Percentiles rank a stretch among this genome's conserved stretches.
phyloP scores from a whole-genome alignment of 2,329 filamentous ascomycete genomes.

The Lasiodiplodia hormozganensis region DNA sequence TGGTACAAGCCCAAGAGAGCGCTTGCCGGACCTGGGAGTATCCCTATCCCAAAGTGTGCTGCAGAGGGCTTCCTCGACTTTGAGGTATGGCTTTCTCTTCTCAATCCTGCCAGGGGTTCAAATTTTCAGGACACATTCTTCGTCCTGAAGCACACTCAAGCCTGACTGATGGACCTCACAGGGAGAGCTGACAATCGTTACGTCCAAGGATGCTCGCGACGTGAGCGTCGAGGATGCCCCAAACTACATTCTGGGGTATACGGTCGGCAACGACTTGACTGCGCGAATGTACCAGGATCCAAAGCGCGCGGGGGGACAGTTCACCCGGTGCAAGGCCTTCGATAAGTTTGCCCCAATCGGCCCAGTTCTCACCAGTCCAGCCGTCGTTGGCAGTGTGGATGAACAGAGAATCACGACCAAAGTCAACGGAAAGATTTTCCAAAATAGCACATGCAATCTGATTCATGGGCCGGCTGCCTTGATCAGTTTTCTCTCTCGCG shows the following conservation, averaged over 20 bases:
- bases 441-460: slow-evolving; percentile 5
- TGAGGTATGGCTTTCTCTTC: background rate
- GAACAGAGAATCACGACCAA: slow-evolving; percentile 22
- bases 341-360: slow-evolving; percentile 28
- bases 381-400: slow-evolving; percentile 8
- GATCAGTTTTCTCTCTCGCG: slow-evolving; percentile 6
- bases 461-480: slow-evolving; percentile 23
- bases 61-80: slow-evolving; percentile 35
- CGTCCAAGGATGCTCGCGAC: slow-evolving; percentile 30
- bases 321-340: slow-evolving; percentile 27
- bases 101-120: too few relatives aligned
- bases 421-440: slow-evolving; percentile 31
- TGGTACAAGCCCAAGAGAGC: slow-evolving; percentile 32
- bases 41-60: slow-evolving; percentile 27
- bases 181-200: slow-evolving; percentile 27
- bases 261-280: slow-evolving; percentile 33
- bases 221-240: slow-evolving; percentile 38
- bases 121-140: background rate
- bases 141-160: background rate
- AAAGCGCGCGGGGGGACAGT: slow-evolving; percentile 43
- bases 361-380: slow-evolving; percentile 30
- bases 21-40: slow-evolving; percentile 30
- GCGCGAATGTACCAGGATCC: slow-evolving; percentile 39
- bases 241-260: slow-evolving; percentile 56
- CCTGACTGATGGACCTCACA: background rate